A percentile compares a stretch with the other conserved stretches of the same genome.
Evolutionary conservation across 768 basidiomycete genomes (phyloP).

Genomic region (Chalciporus chontae): DNA sequence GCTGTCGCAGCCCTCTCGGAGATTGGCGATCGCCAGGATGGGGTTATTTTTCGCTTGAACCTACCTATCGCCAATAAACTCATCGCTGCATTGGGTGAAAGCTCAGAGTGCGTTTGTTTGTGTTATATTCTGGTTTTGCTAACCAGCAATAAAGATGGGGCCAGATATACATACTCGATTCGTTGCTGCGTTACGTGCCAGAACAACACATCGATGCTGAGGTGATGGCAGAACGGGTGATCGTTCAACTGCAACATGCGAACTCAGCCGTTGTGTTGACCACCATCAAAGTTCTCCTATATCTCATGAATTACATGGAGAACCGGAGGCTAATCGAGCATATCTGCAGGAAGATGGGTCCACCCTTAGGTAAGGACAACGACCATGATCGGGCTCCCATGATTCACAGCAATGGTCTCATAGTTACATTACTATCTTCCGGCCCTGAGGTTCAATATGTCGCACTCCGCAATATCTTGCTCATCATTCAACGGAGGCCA

Average conservation of each 20-base stretch:
- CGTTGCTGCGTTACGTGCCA: slow-evolving; percentile 90
- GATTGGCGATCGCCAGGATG: slow-evolving; percentile 92
- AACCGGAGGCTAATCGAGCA: slow-evolving; percentile 80
- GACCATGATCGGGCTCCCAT: not conserved
- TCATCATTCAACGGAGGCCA: slow-evolving; percentile 95
- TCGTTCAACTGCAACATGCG: slow-evolving; percentile 93
- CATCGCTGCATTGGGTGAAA: slow-evolving; percentile 87
- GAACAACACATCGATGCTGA: slow-evolving; percentile 86
- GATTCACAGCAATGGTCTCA: slow-evolving; percentile 1
- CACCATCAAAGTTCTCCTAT: slow-evolving; percentile 93
- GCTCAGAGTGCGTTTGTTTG: slow-evolving; percentile 79
- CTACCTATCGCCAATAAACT: slow-evolving; percentile 84
- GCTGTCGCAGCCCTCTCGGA: slow-evolving; percentile 97
- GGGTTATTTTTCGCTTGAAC: slow-evolving; percentile 90
- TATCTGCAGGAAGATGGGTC: slow-evolving; percentile 97
- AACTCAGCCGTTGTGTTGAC: slow-evolving; percentile 99
- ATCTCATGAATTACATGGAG: slow-evolving; percentile 99
- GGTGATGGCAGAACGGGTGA: slow-evolving; percentile 91
- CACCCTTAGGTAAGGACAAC: slow-evolving; percentile 71
- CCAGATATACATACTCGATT: slow-evolving; percentile 96
- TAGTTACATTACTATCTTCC: slow-evolving; percentile 93
- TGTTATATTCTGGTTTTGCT: slow-evolving; percentile 5
- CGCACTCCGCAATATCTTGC: slow-evolving; percentile 90
- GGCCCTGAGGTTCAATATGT: slow-evolving; percentile 99
- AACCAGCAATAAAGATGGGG: slow-evolving; percentile 72